Evolutionary conservation across 106 monocot species (phyloP).

Genomic region (Dioscorea zingiberensis): DNA sequence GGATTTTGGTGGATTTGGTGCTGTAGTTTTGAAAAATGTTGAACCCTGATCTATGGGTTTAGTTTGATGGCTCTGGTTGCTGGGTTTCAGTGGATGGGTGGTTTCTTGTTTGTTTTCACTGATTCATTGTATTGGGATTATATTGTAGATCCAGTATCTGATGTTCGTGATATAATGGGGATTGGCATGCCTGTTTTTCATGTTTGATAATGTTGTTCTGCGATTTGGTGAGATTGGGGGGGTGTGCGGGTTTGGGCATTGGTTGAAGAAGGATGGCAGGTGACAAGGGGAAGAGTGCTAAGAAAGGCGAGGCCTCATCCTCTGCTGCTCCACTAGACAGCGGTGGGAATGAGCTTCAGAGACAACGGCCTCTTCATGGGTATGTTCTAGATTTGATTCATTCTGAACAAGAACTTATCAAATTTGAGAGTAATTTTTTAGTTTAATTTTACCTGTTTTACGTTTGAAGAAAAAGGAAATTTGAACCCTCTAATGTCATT

Average conservation of each 20-base stretch:
- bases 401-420: too few relatives aligned
- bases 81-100: too few relatives aligned
- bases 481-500: background rate
- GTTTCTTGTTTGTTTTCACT: too few relatives aligned
- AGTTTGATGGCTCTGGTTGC: too few relatives aligned
- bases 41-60: too few relatives aligned
- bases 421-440: background rate
- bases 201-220: background rate
- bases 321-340: constrained; percentile 9
- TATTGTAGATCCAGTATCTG: constrained; percentile 7
- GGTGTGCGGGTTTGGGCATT: constrained; percentile 5
- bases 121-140: too few relatives aligned
- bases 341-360: constrained; percentile 15
- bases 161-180: constrained; percentile 13
- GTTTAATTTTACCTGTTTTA: background rate
- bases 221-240: constrained; percentile 2
- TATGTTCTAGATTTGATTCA: constrained; percentile 2
- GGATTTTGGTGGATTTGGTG: too few relatives aligned
- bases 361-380: constrained; percentile 35
- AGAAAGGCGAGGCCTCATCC: constrained; percentile 10
- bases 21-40: too few relatives aligned
- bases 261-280: constrained; percentile 9
- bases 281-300: constrained; percentile 15
- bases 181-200: constrained; percentile 15
- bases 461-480: background rate